Conservation (phyloP, 768 basidiomycete genomes). For the Termitomyces sp. region DNA sequence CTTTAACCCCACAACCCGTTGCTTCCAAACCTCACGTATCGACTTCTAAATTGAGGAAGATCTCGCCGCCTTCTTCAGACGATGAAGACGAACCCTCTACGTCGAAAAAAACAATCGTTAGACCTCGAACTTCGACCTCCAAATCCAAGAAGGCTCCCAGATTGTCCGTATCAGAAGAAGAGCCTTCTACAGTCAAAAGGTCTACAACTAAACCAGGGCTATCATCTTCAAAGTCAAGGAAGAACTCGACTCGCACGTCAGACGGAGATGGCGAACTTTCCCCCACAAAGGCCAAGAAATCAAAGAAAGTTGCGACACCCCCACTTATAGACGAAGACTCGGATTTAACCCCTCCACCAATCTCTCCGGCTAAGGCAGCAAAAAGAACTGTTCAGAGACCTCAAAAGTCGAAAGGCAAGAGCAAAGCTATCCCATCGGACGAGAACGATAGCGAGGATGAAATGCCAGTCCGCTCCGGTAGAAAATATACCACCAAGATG, state of each 20-base stretch:
- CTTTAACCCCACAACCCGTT: conserved; percentile 1
- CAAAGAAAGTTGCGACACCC: neutral
- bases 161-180: conserved; percentile 3
- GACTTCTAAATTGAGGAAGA: neutral
- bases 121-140: neutral
- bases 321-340: neutral
- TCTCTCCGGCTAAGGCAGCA: neutral
- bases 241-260: neutral
- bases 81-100: conserved; percentile 5
- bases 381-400: neutral
- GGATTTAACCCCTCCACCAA: neutral
- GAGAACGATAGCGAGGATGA: conserved; percentile 7
- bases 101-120: neutral
- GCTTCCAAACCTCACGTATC: neutral
- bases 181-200: neutral
- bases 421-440: neutral
- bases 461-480: neutral
- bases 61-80: conserved; percentile 1
- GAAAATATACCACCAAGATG: neutral
- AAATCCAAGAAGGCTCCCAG: neutral
- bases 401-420: neutral
- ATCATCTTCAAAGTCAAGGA: neutral
- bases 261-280: neutral
- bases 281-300: neutral
- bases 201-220: neutral